Base-by-base conservation (phyloP, 441 rosid species). In the Gossypium lobatum region DNA sequence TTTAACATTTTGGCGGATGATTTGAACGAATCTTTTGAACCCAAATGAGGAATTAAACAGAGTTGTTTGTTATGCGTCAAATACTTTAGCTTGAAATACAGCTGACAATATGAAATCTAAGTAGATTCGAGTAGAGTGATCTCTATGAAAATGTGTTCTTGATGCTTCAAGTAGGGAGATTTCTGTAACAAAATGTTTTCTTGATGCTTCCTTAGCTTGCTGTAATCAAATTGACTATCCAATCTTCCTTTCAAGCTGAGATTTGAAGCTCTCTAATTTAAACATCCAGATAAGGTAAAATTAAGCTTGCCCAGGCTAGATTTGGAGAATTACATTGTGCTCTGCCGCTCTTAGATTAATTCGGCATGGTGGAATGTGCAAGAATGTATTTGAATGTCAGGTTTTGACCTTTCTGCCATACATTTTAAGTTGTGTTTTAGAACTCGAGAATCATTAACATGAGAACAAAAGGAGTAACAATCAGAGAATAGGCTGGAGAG, bases 131-230 rank as follows among this genome's bases (percentile, higher is more conserved):
- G 50, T 70, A 17, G 52, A 25, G n/a, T 28, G 48, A 54, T 52
- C 14, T 68, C 46, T 68, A 16, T 68, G 18, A 50, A 8, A 50
- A 25, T 23, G 71, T 25, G 59, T 50, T 50, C 42, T 14, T 50
- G 8, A 28, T 67, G 42, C 42, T 65, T 67, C 71, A 58, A 23
- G 63, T 58, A 23, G 63, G 63, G 65, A n/a, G 45, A 61, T 55
- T 52, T 52, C 10, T 9, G 11, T 50, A 13, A 18, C 61, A 54
- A 13, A 57, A 37, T 20, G 52, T 54, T 48, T 54, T 55, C 31
- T 34, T 31, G 18, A 20, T 70, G 18, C 73, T 26, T 70, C 17
- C 62, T 53, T 69, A 28, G 16, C 57, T n/a, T 53, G 46, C 10
- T 28, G 10, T 53, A 28, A 52, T 67, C 25, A 16, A 26, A 16